These are phyloP conservation scores for Monosporascus sp. DNA, from an alignment of 2,329 filamentous ascomycete species.

Conservation along the genomic window DNA sequence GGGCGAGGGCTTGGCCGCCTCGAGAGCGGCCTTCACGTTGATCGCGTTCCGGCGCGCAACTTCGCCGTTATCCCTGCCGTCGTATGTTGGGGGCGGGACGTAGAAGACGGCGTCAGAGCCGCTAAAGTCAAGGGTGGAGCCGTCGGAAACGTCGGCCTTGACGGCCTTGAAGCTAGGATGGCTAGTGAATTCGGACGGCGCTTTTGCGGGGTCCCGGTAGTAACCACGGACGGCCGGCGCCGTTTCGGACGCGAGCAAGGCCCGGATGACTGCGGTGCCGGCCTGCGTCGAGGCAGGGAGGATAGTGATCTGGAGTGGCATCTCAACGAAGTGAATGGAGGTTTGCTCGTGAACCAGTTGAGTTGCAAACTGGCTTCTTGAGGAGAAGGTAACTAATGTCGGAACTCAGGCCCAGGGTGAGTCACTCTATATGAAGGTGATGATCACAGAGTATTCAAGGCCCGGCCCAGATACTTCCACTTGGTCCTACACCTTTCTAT, in stretches of 20 bases:
- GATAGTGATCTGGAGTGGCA: conserved; percentile 26
- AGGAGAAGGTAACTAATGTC: too few species aligned
- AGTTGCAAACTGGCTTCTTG: too few species aligned
- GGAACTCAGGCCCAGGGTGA: too few species aligned
- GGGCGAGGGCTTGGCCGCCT: conserved; percentile 4
- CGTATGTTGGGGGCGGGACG: conserved; percentile 25
- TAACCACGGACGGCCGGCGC: conserved; percentile 21
- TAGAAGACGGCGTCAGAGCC: conserved; percentile 28
- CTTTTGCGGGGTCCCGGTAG: conserved; percentile 26
- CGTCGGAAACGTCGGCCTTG: conserved; percentile 26
- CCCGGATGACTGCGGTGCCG: conserved; percentile 25
- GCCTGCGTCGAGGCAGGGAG: conserved; percentile 29
- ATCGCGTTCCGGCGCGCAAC: conserved; percentile 19
- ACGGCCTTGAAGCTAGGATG: conserved; percentile 24
- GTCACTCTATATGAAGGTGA: too few species aligned
- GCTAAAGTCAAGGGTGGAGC: conserved; percentile 21
- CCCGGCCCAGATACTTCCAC: too few species aligned
- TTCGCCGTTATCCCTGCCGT: conserved; percentile 18
- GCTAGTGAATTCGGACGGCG: conserved; percentile 22
- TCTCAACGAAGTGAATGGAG: conserved; percentile 2
- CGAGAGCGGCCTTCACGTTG: conserved; percentile 19
- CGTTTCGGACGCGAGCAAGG: conserved; percentile 16
- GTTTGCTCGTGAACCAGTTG: too few species aligned
- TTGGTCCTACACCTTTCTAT: too few species aligned
- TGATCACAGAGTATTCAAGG: too few species aligned